Evolutionary conservation across 1,139 yeast species (phyloP), one percentile per base, ranked within the genome.

Genomic region (Diutina catenulata): DNA sequence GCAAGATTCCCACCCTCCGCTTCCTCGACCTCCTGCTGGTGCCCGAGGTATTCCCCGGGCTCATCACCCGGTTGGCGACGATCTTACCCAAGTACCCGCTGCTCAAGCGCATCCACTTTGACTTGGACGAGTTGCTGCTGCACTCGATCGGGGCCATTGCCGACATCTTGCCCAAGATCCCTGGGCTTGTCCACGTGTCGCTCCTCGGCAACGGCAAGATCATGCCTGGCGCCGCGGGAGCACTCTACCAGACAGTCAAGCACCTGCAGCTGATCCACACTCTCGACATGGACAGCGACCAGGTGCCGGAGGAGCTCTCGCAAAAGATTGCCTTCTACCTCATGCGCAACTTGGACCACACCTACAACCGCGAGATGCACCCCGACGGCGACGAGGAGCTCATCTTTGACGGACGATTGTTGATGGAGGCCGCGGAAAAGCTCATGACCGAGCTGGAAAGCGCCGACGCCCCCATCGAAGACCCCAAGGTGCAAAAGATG

Each of bases 271-370:
- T 81, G 4, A 62, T 88, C 21, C 76, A 76, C 45, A 76, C 80
- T 2, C 59, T 88, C 39, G 94, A 84, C 48, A 60, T 84, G 39
- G 94, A 86, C 50, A 72, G 74, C 45, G 81, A 74, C 38, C 57
- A 69, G 42, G 69, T 84, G 41, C 74, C 83, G 14, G 87, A 80
- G 44, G 76, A 76, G 44, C 64, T 87, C 37, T 74, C 81, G 22
- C 82, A 87, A 31, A 72, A 88, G 53, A 74, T 87, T 44, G 93
- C 94, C 0, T 73, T 82, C 43, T 80, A 81, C 51, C 65, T 88
- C 49, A 78, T 87, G 80, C 72, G 81, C 50, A 87, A 87, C 52
- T 79, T 87, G 81, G 88, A 84, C 49, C 62, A 57, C 37, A 63
- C 68, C 15, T 60, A 77, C 51, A 69, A 69, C 43, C 62, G 68